Evolutionary conservation across 108 stramenopile species (phyloP).

Genomic region (Nitzschia putrida): DNA sequence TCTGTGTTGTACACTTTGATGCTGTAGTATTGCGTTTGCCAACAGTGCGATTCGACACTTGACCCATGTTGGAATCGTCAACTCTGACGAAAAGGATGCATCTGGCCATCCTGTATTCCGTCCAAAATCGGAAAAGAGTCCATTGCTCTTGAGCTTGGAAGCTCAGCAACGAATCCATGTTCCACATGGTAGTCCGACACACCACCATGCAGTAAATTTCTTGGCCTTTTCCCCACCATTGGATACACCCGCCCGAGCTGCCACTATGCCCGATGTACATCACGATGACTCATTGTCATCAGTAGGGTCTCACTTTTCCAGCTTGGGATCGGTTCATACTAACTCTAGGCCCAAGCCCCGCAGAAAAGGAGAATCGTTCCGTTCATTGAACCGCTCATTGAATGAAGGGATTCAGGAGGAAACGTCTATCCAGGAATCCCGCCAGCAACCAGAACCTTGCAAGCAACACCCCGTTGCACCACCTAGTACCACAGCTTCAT

Average conservation of each 20-base stretch:
- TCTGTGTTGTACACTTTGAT: too few species aligned
- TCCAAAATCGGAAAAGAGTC: conserved; percentile 25
- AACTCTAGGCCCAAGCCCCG: neutral
- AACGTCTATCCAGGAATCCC: neutral
- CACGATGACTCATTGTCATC: neutral
- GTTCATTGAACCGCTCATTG: neutral
- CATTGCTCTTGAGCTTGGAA: conserved; percentile 31
- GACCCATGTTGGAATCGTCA: conserved; percentile 22
- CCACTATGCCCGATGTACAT: neutral
- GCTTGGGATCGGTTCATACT: neutral
- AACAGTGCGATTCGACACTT: conserved; percentile 28
- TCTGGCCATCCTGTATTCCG: neutral
- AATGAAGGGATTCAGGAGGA: neutral
- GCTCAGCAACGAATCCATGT: conserved; percentile 44
- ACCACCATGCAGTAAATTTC: conserved; percentile 53
- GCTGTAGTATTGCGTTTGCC: conserved; percentile 19
- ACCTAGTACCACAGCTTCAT: too few species aligned
- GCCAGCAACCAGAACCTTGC: neutral
- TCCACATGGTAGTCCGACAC: conserved; percentile 39
- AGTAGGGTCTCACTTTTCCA: neutral
- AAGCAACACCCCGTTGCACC: neutral
- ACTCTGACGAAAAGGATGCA: conserved; percentile 9
- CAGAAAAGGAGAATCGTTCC: neutral
- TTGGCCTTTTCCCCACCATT: conserved; percentile 45
- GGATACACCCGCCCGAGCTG: neutral